Percentiles rank a stretch among this genome's conserved stretches.
Evolutionary conservation across 2,329 filamentous ascomycete genomes (phyloP).

Genomic region (Stachybotrys elegans): DNA sequence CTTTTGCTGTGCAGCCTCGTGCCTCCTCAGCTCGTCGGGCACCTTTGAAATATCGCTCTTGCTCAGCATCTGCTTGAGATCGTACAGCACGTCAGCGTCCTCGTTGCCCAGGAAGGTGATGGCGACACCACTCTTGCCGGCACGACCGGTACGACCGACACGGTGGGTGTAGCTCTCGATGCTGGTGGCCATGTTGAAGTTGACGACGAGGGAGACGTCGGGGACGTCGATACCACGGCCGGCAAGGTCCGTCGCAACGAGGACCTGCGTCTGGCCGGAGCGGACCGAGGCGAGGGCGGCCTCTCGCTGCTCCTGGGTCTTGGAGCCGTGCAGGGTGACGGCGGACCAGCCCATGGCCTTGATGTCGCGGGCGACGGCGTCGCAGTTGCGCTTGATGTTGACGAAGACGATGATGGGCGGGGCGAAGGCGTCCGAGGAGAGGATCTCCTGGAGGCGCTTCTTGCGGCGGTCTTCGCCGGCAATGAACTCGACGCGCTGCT

Average conservation of each 20-base stretch:
- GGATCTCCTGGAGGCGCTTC: constrained; percentile 89
- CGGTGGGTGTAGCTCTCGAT: constrained; percentile 97
- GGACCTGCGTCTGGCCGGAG: constrained; percentile 72
- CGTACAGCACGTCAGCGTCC: constrained; percentile 86
- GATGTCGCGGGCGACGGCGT: constrained; percentile 89
- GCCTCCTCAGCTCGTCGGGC: constrained; percentile 83
- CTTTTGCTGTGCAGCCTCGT: constrained; percentile 88
- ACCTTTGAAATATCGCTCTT: constrained; percentile 87
- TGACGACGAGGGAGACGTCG: constrained; percentile 89
- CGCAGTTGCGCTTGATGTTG: constrained; percentile 99
- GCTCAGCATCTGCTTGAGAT: constrained; percentile 89
- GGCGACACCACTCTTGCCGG: constrained; percentile 91
- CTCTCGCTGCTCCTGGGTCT: constrained; percentile 97
- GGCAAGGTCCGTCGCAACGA: constrained; percentile 93
- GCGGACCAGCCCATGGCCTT: constrained; percentile 87
- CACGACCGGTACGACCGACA: constrained; percentile 94
- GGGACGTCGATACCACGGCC: constrained; percentile 97
- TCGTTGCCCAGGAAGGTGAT: constrained; percentile 94
- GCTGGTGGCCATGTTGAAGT: constrained; percentile 95
- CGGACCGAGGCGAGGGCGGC: constrained; percentile 83
- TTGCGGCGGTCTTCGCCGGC: constrained; percentile 91
- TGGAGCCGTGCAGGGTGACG: constrained; percentile 89
- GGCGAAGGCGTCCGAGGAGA: constrained; percentile 72
- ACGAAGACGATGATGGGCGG: constrained; percentile 98
- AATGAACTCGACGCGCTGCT: constrained; percentile 92